Evolutionary conservation across 495 filamentous ascomycete species (phyloP).

Genomic region (Pseudomonodictys pantanalensis): DNA sequence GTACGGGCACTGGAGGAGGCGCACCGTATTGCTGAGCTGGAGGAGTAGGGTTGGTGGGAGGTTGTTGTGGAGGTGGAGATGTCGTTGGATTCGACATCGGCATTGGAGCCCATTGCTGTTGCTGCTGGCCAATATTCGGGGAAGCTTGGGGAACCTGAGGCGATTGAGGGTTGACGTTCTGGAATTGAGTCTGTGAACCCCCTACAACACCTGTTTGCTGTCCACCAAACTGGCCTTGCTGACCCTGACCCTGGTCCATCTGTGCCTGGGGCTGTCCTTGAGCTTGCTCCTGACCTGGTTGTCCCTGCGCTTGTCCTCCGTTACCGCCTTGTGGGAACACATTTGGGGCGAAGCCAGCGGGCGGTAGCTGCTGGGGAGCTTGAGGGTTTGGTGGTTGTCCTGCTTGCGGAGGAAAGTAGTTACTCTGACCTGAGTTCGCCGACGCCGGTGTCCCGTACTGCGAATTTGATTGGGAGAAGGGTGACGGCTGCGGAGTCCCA

Average conservation of each 20-base stretch:
- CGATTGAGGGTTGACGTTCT: neutral
- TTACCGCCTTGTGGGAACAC: constrained; percentile 4
- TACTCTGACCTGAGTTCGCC: constrained; percentile 20
- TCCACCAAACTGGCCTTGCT: constrained; percentile 3
- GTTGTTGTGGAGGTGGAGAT: constrained; percentile 11
- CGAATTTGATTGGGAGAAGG: constrained; percentile 13
- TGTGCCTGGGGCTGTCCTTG: neutral
- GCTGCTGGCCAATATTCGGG: constrained; percentile 5
- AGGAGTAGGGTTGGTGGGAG: constrained; percentile 7
- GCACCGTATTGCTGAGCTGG: constrained; percentile 17
- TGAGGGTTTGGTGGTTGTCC: neutral
- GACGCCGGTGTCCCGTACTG: constrained; percentile 27
- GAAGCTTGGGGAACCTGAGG: neutral
- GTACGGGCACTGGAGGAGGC: constrained; percentile 14
- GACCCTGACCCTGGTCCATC: no score
- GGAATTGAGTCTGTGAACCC: constrained; percentile 2
- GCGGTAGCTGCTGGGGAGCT: constrained; percentile 5
- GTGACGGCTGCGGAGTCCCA: constrained; percentile 14
- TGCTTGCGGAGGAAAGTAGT: constrained; percentile 23
- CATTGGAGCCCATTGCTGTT: constrained; percentile 13
- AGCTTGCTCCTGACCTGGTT: neutral
- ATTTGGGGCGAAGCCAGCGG: constrained; percentile 8
- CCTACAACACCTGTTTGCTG: constrained; percentile 20
- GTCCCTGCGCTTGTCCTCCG: neutral
- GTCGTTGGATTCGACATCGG: neutral